Conservation (phyloP, 83 land plant genomes). For the Thuja plicata region DNA sequence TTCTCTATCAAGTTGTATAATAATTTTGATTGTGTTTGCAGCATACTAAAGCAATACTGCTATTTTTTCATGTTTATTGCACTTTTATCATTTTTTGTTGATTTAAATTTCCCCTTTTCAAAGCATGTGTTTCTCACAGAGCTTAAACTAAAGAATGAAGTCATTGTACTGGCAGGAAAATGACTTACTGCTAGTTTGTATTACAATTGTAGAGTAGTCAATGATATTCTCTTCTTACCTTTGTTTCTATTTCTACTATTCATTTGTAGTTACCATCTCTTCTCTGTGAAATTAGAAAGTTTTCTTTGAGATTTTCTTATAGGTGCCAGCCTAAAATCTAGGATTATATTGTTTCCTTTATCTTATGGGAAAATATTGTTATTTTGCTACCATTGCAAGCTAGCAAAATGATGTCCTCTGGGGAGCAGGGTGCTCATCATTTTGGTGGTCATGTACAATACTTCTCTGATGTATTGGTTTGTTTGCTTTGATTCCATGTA, state of each 20-base stretch:
- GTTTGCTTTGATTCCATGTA: constrained; percentile 6
- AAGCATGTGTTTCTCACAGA: background rate
- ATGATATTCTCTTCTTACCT: too few species aligned
- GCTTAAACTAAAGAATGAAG: background rate
- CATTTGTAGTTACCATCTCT: background rate
- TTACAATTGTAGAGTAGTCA: background rate
- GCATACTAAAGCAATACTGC: background rate
- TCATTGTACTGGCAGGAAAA: background rate
- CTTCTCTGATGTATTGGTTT: background rate
- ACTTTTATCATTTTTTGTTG: background rate
- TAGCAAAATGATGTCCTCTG: background rate
- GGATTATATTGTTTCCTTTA: background rate
- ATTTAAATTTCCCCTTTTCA: background rate
- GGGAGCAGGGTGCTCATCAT: background rate
- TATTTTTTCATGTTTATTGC: background rate
- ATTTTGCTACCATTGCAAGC: background rate
- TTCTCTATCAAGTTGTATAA: background rate
- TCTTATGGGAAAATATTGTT: background rate
- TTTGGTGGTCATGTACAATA: background rate
- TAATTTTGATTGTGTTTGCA: background rate
- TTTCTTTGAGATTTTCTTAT: background rate
- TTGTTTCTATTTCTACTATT: too few species aligned
- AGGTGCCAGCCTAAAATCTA: background rate
- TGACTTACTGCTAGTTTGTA: background rate
- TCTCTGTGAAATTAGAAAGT: background rate